These are phyloP conservation scores for Backusella tarrabulga DNA, from an alignment of 192 early-diverging fungal genomes.

Conservation along the genomic window DNA sequence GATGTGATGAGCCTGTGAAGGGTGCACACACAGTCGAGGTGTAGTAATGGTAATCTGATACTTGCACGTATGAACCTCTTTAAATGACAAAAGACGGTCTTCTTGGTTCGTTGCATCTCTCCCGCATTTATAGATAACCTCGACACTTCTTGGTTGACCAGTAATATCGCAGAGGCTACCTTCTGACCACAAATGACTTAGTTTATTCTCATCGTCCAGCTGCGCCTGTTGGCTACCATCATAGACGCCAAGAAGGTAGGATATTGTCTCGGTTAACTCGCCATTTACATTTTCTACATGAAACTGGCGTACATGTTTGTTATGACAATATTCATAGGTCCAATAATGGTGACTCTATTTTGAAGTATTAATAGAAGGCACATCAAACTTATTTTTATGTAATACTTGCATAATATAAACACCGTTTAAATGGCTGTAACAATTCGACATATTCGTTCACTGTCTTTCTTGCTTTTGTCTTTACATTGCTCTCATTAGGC, in stretches of 20 bases:
- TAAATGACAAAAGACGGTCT: conserved; percentile 62
- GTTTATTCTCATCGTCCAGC: conserved; percentile 51
- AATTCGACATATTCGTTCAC: conserved; percentile 44
- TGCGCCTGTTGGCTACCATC: neutral
- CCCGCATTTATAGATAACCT: conserved; percentile 46
- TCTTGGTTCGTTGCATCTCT: neutral
- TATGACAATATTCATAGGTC: conserved; percentile 88
- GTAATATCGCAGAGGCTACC: conserved; percentile 79
- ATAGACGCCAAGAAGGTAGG: conserved; percentile 12
- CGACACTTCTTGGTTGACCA: conserved; percentile 59
- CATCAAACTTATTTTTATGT: too few species aligned
- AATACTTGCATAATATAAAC: conserved; percentile 40
- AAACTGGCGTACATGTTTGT: conserved; percentile 29
- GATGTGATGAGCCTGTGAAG: conserved; percentile 53
- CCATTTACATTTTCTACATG: conserved; percentile 14
- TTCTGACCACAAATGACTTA: conserved; percentile 69
- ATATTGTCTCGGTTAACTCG: neutral
- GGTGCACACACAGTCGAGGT: conserved; percentile 60
- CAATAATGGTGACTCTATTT: conserved; percentile 56
- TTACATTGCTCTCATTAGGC: conserved; percentile 9
- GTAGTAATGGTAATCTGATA: conserved; percentile 80
- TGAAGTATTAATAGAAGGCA: neutral
- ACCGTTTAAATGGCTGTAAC: conserved; percentile 47
- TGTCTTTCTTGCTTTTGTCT: conserved; percentile 28
- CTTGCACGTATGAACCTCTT: conserved; percentile 66